These are phyloP conservation scores for Aspergillus floridensis DNA, from an alignment of 2,329 filamentous ascomycete species.

Conservation along the genomic window DNA sequence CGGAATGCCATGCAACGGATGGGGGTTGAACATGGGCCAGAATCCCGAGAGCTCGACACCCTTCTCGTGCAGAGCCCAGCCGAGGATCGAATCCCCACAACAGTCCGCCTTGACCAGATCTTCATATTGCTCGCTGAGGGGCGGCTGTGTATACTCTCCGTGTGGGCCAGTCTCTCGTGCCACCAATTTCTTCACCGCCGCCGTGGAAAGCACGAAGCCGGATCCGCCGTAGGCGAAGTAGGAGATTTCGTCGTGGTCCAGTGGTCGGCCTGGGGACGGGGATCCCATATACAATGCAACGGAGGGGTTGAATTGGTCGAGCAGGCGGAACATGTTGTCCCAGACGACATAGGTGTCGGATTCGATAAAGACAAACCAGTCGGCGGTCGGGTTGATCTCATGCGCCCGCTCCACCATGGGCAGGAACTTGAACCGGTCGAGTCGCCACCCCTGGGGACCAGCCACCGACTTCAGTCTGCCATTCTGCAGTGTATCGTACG, in stretches of 20 bases:
- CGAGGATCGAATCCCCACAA: constrained; percentile 54
- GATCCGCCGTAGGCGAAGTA: constrained; percentile 53
- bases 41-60: constrained; percentile 48
- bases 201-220: constrained; percentile 49
- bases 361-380: constrained; percentile 58
- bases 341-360: constrained; percentile 54
- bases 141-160: constrained; percentile 42
- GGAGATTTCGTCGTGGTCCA: constrained; percentile 13
- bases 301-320: constrained; percentile 49
- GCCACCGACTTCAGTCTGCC: constrained; percentile 30
- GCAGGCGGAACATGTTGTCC: constrained; percentile 49
- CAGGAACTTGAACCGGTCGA: constrained; percentile 59
- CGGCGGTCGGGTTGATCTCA: constrained; percentile 46
- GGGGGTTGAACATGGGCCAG: constrained; percentile 51
- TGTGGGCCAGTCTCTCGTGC: constrained; percentile 9
- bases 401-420: constrained; percentile 55
- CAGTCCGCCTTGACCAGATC: constrained; percentile 48
- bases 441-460: constrained; percentile 49
- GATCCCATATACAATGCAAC: constrained; percentile 51
- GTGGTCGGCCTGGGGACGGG: constrained; percentile 40
- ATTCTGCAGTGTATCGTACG: constrained; percentile 43
- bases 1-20: constrained; percentile 51
- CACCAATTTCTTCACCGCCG: constrained; percentile 45
- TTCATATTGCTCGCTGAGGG: constrained; percentile 43
- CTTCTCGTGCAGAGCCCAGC: constrained; percentile 47